These are phyloP conservation scores for Aspergillus floridensis DNA, from an alignment of 2,329 filamentous ascomycete species.

Conservation along the genomic window DNA sequence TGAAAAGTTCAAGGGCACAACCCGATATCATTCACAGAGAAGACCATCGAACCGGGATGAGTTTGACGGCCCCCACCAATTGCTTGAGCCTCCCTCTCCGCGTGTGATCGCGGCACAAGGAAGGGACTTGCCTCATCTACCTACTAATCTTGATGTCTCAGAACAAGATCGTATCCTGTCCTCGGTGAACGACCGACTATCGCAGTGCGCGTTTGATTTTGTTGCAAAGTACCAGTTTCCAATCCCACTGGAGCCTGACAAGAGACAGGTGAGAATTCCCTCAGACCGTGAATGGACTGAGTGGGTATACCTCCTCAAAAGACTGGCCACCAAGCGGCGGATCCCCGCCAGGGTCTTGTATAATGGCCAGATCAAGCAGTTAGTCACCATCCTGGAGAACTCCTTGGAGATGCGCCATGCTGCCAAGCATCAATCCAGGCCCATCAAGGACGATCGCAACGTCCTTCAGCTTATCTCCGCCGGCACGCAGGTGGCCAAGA, in stretches of 20 bases:
- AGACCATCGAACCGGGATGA: constrained; percentile 80
- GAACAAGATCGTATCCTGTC: constrained; percentile 80
- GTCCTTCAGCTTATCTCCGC: constrained; percentile 84
- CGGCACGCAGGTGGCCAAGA: constrained; percentile 82
- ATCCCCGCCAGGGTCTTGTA: constrained; percentile 82
- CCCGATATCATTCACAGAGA: constrained; percentile 53
- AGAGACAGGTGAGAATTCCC: constrained; percentile 70
- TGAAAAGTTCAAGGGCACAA: constrained; percentile 31
- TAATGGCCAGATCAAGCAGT: constrained; percentile 87
- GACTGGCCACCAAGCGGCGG: constrained; percentile 78
- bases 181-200: constrained; percentile 79
- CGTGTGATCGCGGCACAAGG: constrained; percentile 73
- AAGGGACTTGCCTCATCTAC: constrained; percentile 75
- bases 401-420: constrained; percentile 84
- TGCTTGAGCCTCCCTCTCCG: constrained; percentile 69
- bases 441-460: constrained; percentile 83
- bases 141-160: constrained; percentile 76
- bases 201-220: constrained; percentile 84
- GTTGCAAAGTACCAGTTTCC: constrained; percentile 89
- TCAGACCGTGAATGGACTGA: constrained; percentile 86
- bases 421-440: constrained; percentile 77
- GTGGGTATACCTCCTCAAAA: constrained; percentile 84
- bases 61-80: constrained; percentile 83
- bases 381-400: constrained; percentile 84
- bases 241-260: constrained; percentile 78